Evolutionary conservation across 805 yeast species (phyloP).

Genomic region (Starmera quercuum): DNA sequence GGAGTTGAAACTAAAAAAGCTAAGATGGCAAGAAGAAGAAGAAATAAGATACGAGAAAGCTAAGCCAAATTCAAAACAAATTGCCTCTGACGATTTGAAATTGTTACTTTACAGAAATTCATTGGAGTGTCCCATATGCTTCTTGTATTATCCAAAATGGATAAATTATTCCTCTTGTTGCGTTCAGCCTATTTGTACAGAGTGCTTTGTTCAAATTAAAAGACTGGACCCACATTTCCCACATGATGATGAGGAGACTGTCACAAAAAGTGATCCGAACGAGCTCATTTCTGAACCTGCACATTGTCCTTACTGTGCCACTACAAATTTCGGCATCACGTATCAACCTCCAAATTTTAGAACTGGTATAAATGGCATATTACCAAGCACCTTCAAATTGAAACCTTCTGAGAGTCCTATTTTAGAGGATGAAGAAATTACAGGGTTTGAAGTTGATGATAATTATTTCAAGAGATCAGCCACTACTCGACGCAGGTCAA

Average conservation of each 20-base stretch:
- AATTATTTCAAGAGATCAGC: slow-evolving; percentile 8
- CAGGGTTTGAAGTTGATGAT: slow-evolving; percentile 7
- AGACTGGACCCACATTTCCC: slow-evolving; percentile 92
- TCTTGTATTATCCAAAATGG: slow-evolving; percentile 72
- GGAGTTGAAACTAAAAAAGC: slow-evolving; percentile 32
- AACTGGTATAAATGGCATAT: slow-evolving; percentile 49
- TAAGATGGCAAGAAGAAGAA: slow-evolving; percentile 28
- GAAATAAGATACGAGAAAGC: slow-evolving; percentile 24
- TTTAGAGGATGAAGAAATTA: slow-evolving; percentile 7
- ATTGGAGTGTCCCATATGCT: slow-evolving; percentile 91
- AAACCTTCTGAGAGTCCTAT: slow-evolving; percentile 3
- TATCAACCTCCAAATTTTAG: slow-evolving; percentile 59
- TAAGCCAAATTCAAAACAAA: slow-evolving; percentile 29
- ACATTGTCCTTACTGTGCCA: slow-evolving; percentile 89
- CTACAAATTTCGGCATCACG: slow-evolving; percentile 75
- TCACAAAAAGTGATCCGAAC: slow-evolving; percentile 38
- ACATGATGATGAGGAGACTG: slow-evolving; percentile 49
- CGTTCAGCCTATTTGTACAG: slow-evolving; percentile 88
- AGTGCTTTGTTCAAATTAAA: slow-evolving; percentile 94
- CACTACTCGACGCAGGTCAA: slow-evolving; percentile 37
- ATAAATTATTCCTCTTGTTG: slow-evolving; percentile 84
- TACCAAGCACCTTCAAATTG: slow-evolving; percentile 36
- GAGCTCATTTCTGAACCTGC: slow-evolving; percentile 80
- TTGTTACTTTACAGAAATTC: slow-evolving; percentile 58
- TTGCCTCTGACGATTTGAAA: slow-evolving; percentile 34